Conservation (phyloP, 495 filamentous ascomycete species). For the Penicillium nucicola region DNA sequence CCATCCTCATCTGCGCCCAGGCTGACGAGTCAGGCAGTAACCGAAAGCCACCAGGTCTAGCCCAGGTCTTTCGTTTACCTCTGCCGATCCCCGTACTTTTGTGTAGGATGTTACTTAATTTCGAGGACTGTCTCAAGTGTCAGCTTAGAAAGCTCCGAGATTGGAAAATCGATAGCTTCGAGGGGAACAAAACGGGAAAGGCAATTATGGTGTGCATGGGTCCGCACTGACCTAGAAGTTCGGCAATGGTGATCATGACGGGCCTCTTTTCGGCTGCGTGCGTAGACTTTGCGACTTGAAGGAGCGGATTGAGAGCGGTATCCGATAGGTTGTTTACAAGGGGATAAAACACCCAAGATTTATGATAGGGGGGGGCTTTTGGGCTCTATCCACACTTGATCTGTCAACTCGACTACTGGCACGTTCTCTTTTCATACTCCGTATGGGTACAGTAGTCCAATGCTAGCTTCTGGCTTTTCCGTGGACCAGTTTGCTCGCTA, state of each 20-base stretch:
- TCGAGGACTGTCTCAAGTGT: slow-evolving; percentile 2
- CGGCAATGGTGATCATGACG: slow-evolving; percentile 19
- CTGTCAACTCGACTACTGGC: slow-evolving; percentile 7
- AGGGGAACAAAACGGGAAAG: slow-evolving; percentile 10
- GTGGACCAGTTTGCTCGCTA: slow-evolving; percentile 11
- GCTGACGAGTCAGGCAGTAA: slow-evolving; percentile 11
- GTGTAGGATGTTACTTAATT: no score
- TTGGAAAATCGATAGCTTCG: slow-evolving; percentile 19
- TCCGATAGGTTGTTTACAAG: slow-evolving; percentile 18
- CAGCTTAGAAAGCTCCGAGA: slow-evolving; percentile 13
- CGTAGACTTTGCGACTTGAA: slow-evolving; percentile 11
- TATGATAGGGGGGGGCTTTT: not conserved
- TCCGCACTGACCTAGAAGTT: slow-evolving; percentile 24
- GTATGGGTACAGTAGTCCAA: not conserved
- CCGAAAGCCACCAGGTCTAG: not conserved
- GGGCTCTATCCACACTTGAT: slow-evolving; percentile 3
- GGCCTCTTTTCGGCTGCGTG: slow-evolving; percentile 13
- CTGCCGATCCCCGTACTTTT: slow-evolving; percentile 1
- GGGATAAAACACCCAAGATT: not conserved
- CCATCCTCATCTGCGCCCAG: not conserved
- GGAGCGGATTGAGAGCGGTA: slow-evolving; percentile 2
- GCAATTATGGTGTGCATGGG: slow-evolving; percentile 27
- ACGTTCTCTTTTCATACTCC: not conserved
- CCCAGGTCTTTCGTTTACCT: not conserved
- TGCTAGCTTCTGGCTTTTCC: not conserved